These are phyloP conservation scores for Zarea fungicola DNA, from an alignment of 2,329 filamentous ascomycete genomes.

Conservation along the genomic window DNA sequence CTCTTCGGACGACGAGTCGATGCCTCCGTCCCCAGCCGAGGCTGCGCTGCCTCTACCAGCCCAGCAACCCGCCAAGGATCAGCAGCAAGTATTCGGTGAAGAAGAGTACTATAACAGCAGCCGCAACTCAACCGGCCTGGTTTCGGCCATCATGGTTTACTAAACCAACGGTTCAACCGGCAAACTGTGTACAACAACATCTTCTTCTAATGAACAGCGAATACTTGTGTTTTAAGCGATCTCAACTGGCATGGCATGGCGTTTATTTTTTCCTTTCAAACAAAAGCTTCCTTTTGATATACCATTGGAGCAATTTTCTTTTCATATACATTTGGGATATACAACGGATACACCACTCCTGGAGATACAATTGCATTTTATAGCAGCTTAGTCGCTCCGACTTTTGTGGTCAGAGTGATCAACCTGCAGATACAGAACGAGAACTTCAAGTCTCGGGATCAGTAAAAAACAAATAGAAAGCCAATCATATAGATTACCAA, in stretches of 20 bases:
- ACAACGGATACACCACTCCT: background rate
- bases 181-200: no score
- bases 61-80: slow-evolving; percentile 45
- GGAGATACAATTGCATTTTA: no score
- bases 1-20: slow-evolving; percentile 68
- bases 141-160: slow-evolving; percentile 54
- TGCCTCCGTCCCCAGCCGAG: slow-evolving; percentile 65
- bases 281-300: background rate
- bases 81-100: slow-evolving; percentile 36
- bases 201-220: background rate
- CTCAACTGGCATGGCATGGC: slow-evolving; percentile 9
- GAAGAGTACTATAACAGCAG: slow-evolving; percentile 51
- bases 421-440: no score
- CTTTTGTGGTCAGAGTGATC: no score
- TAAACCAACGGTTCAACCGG: slow-evolving; percentile 30
- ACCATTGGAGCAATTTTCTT: background rate
- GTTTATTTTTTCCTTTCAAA: background rate
- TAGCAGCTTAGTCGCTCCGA: no score
- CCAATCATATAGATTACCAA: slow-evolving; percentile 2
- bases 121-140: slow-evolving; percentile 45
- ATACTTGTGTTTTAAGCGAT: slow-evolving; percentile 6
- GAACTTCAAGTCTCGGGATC: background rate
- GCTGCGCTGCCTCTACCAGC: slow-evolving; percentile 52
- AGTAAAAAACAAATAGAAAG: background rate
- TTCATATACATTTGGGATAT: background rate